phyloP scores from a whole-genome alignment of 768 basidiomycete species.

The Panellus pusillus region DNA sequence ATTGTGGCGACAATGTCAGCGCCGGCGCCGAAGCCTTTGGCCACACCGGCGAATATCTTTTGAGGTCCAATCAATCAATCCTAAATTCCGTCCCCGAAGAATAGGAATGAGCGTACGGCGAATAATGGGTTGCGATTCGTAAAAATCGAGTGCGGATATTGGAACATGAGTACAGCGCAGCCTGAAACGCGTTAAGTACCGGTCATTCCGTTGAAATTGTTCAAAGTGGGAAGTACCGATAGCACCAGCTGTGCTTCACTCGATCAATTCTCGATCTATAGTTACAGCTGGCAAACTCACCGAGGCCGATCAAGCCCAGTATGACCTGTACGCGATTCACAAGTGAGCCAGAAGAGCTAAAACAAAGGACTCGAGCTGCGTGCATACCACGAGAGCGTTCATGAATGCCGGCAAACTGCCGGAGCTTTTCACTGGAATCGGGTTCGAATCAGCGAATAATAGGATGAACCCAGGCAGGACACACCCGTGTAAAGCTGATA shows the following conservation, averaged over 20 bases:
- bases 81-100: too few relatives aligned
- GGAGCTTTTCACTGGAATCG: slow-evolving; percentile 26
- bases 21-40: slow-evolving; percentile 44
- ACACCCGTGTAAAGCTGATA: slow-evolving; percentile 39
- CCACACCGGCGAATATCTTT: slow-evolving; percentile 44
- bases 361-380: neutral
- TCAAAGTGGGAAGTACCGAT: neutral
- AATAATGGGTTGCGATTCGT: slow-evolving; percentile 10
- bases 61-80: neutral
- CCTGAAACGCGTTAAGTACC: neutral
- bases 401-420: slow-evolving; percentile 29
- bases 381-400: slow-evolving; percentile 8
- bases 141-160: slow-evolving; percentile 3
- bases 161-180: slow-evolving; percentile 15
- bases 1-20: slow-evolving; percentile 46
- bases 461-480: neutral
- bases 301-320: slow-evolving; percentile 5
- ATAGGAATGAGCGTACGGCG: slow-evolving; percentile 16
- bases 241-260: neutral
- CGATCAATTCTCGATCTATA: neutral
- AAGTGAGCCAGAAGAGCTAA: neutral
- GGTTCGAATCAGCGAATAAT: neutral
- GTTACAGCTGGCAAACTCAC: neutral
- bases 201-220: too few relatives aligned
- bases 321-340: neutral